A percentile compares a stretch with the other conserved stretches of the same genome.
Conservation (phyloP, 768 basidiomycete genomes). For the Tubosaeta sp. region DNA sequence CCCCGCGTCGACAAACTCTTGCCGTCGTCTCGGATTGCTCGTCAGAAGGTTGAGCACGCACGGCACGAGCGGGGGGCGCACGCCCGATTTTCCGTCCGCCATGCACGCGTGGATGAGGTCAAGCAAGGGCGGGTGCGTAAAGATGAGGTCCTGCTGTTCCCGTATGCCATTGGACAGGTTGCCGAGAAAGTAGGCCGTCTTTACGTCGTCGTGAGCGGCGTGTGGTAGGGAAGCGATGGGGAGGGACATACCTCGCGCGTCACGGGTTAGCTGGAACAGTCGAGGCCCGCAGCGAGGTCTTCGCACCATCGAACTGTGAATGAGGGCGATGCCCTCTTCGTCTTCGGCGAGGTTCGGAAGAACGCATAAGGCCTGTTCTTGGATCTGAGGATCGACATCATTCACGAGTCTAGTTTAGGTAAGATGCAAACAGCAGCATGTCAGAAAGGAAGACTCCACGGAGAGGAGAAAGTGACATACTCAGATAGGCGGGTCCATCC, state of each 20-base stretch:
- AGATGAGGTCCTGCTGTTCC: slow-evolving; percentile 47
- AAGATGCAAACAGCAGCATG: background rate
- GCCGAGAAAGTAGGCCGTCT: slow-evolving; percentile 60
- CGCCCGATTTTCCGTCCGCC: slow-evolving; percentile 53
- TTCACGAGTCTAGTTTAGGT: slow-evolving; percentile 44
- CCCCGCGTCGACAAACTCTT: slow-evolving; percentile 40
- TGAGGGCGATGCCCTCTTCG: slow-evolving; percentile 57
- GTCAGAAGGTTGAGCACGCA: slow-evolving; percentile 57
- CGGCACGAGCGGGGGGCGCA: slow-evolving; percentile 55
- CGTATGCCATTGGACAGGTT: slow-evolving; percentile 63
- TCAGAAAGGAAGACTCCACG: background rate
- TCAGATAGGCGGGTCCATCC: slow-evolving; percentile 58
- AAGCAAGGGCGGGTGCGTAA: slow-evolving; percentile 50
- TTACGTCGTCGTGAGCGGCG: background rate
- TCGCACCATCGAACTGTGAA: slow-evolving; percentile 52
- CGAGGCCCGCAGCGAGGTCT: slow-evolving; percentile 41
- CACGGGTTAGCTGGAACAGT: slow-evolving; percentile 49
- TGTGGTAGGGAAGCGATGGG: too few relatives aligned
- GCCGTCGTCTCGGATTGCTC: slow-evolving; percentile 33
- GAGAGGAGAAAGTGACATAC: slow-evolving; percentile 37
- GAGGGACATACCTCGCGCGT: slow-evolving; percentile 42
- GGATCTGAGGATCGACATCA: slow-evolving; percentile 50
- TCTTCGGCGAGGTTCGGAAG: slow-evolving; percentile 64
- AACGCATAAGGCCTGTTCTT: slow-evolving; percentile 70
- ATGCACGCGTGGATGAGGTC: slow-evolving; percentile 52